These are phyloP conservation scores for Collybia sordida DNA, from an alignment of 768 basidiomycete species.

Conservation along the genomic window DNA sequence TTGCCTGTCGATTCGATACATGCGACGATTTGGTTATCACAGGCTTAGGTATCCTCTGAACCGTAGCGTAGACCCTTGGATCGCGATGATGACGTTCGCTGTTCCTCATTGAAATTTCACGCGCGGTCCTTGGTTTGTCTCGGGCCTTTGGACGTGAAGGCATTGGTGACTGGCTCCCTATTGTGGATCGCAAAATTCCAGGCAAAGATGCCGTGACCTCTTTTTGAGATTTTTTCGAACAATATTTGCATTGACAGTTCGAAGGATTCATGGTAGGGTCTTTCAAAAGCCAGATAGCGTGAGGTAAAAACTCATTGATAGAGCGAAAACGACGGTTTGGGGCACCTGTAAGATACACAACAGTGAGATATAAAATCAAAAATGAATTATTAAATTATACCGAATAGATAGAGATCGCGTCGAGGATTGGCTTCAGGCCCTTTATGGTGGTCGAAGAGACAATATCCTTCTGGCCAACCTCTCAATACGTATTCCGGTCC, in stretches of 20 bases:
- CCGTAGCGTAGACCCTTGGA: slow-evolving; percentile 37
- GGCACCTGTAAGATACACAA: slow-evolving; percentile 36
- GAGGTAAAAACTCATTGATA: slow-evolving; percentile 82
- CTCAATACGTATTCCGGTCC: slow-evolving; percentile 60
- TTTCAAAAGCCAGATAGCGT: slow-evolving; percentile 75
- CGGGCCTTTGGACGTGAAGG: slow-evolving; percentile 19
- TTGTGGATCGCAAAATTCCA: slow-evolving; percentile 29
- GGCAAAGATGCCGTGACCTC: slow-evolving; percentile 64
- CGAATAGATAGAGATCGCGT: slow-evolving; percentile 78
- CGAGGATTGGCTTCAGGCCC: slow-evolving; percentile 53
- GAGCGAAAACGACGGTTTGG: slow-evolving; percentile 65
- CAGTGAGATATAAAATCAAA: not conserved
- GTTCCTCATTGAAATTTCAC: slow-evolving; percentile 21
- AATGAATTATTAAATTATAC: slow-evolving; percentile 34
- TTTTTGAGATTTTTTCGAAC: slow-evolving; percentile 64
- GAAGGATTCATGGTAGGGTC: slow-evolving; percentile 45
- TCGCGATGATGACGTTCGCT: slow-evolving; percentile 20
- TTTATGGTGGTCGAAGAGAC: slow-evolving; percentile 75
- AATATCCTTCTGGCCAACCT: slow-evolving; percentile 66
- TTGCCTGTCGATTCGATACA: slow-evolving; percentile 37
- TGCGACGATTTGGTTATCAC: slow-evolving; percentile 29
- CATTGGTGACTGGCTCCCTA: slow-evolving; percentile 20
- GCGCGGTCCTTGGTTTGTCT: slow-evolving; percentile 16
- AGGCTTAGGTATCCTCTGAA: slow-evolving; percentile 34
- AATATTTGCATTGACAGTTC: slow-evolving; percentile 78